A percentile compares a stretch with the other conserved stretches of the same genome.
Conservation (phyloP, 768 basidiomycete species). For the Rhodosporidiobolus sp. region DNA sequence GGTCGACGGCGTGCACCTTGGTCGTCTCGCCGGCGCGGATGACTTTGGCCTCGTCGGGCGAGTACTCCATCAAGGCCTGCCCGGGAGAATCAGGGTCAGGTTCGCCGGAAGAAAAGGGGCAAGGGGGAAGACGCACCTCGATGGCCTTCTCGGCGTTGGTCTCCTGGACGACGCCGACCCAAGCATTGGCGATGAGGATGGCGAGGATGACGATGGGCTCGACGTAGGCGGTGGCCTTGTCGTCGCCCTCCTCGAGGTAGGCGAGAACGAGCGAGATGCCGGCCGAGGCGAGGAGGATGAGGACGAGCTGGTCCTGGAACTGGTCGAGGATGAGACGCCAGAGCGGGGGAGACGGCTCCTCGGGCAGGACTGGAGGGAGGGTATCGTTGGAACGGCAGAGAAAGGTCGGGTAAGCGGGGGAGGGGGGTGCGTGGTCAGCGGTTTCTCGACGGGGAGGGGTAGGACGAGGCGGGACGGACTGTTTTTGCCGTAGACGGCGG, state of each 20-base stretch:
- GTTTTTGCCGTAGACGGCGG: constrained; percentile 79
- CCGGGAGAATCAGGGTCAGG: background rate
- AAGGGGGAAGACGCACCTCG: constrained; percentile 64
- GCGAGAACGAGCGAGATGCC: constrained; percentile 90
- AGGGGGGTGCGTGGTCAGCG: background rate
- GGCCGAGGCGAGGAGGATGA: constrained; percentile 91
- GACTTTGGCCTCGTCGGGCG: constrained; percentile 92
- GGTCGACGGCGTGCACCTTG: constrained; percentile 77
- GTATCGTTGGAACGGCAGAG: background rate
- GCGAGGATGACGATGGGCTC: constrained; percentile 92
- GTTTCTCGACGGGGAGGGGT: background rate
- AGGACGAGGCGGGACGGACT: constrained; percentile 54
- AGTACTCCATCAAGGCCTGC: constrained; percentile 93
- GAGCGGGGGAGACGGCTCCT: constrained; percentile 82
- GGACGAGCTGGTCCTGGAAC: constrained; percentile 97
- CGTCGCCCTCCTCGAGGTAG: constrained; percentile 72
- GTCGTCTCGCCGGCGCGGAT: constrained; percentile 66
- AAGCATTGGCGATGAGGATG: constrained; percentile 93
- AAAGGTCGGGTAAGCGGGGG: background rate
- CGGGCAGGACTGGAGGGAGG: constrained; percentile 69
- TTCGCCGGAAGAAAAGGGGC: background rate
- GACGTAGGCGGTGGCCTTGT: constrained; percentile 78
- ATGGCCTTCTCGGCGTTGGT: constrained; percentile 94
- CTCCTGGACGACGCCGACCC: constrained; percentile 96
- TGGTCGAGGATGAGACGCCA: constrained; percentile 97